A percentile compares a stretch with the other conserved stretches of the same genome.
Conservation (phyloP, 2,329 filamentous ascomycete species). For the Dothiorella sarmentorum region DNA sequence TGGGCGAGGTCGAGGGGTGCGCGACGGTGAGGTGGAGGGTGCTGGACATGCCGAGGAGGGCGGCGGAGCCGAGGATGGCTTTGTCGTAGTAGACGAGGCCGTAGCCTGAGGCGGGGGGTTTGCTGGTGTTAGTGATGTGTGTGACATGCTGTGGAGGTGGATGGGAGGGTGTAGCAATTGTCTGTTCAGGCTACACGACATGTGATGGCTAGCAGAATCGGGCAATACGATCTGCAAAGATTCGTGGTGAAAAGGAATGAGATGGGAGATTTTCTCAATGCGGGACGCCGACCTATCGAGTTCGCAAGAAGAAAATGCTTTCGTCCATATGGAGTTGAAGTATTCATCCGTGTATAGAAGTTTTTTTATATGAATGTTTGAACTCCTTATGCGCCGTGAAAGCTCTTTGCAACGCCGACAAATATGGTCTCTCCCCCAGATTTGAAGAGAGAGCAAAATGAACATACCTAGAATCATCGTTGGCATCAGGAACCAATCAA, state of each 20-base stretch:
- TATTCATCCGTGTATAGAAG: too few species aligned
- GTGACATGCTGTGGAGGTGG: not conserved
- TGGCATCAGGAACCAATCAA: conserved; percentile 65
- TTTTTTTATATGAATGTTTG: too few species aligned
- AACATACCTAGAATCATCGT: conserved; percentile 52
- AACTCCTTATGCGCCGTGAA: too few species aligned
- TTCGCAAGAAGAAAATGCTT: too few species aligned
- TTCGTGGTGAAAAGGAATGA: not conserved
- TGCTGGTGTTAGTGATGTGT: conserved; percentile 26
- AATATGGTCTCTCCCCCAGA: too few species aligned
- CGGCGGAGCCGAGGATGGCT: conserved; percentile 70
- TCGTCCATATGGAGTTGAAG: too few species aligned
- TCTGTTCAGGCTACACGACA: not conserved
- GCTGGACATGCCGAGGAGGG: conserved; percentile 71
- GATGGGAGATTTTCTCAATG: not conserved
- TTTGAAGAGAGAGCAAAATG: too few species aligned
- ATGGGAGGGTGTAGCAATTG: too few species aligned
- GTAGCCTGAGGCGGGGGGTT: conserved; percentile 47
- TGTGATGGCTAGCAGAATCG: conserved; percentile 2
- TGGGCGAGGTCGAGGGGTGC: conserved; percentile 43
- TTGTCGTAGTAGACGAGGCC: conserved; percentile 71
- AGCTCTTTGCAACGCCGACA: too few species aligned
- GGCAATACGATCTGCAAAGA: conserved; percentile 7
- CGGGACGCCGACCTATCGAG: too few species aligned
- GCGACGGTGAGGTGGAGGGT: conserved; percentile 61